phyloP scores from a whole-genome alignment of 768 basidiomycete species.

The Tubosaeta brunneosetosa region DNA sequence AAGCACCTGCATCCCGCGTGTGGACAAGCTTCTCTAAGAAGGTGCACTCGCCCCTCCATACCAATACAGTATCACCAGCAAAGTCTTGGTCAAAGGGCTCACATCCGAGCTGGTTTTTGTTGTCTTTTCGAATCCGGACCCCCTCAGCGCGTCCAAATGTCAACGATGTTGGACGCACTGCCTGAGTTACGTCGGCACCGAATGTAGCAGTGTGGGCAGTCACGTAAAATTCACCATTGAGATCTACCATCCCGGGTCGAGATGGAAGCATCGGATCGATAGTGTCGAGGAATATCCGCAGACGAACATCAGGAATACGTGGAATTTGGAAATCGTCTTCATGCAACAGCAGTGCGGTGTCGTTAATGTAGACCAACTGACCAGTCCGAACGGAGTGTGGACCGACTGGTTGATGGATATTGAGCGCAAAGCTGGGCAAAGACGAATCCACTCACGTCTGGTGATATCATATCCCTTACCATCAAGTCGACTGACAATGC shows the following conservation, averaged over 20 bases:
- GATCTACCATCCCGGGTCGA: slow-evolving; percentile 36
- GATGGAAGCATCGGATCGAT: slow-evolving; percentile 44
- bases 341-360: slow-evolving; percentile 44
- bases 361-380: slow-evolving; percentile 78
- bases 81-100: slow-evolving; percentile 45
- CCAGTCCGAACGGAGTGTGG: slow-evolving; percentile 77
- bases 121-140: slow-evolving; percentile 50
- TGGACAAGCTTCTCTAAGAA: slow-evolving; percentile 78
- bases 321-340: slow-evolving; percentile 19
- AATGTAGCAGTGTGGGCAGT: slow-evolving; percentile 66
- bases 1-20: slow-evolving; percentile 67
- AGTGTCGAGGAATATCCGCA: slow-evolving; percentile 55
- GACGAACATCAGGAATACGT: slow-evolving; percentile 40
- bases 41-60: slow-evolving; percentile 78
- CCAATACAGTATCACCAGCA: slow-evolving; percentile 51
- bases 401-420: slow-evolving; percentile 52
- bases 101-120: slow-evolving; percentile 57
- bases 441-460: slow-evolving; percentile 50
- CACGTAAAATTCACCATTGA: slow-evolving; percentile 44
- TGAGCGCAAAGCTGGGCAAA: slow-evolving; percentile 3
- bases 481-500: slow-evolving; percentile 75
- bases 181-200: slow-evolving; percentile 53
- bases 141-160: slow-evolving; percentile 51
- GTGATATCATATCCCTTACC: slow-evolving; percentile 83
- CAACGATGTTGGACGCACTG: slow-evolving; percentile 25